Evolutionary conservation across 2,329 filamentous ascomycete species (phyloP).

Genomic region (Exophiala dermatitidis): DNA sequence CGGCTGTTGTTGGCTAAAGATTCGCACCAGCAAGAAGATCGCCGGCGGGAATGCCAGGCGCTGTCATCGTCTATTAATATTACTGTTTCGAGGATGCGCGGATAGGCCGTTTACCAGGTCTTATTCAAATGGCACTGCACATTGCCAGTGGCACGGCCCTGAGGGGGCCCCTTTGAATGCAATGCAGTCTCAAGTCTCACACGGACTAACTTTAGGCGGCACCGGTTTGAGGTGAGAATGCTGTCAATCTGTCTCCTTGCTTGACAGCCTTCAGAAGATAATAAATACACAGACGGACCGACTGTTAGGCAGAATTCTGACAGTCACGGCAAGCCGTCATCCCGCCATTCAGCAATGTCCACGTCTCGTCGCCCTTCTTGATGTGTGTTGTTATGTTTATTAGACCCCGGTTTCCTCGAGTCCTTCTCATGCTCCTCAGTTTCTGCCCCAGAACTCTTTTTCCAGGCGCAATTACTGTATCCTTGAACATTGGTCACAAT

Average conservation of each 20-base stretch:
- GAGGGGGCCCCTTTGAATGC: not conserved
- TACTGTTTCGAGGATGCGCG: too few relatives aligned
- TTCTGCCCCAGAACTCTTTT: too few relatives aligned
- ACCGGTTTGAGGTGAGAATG: not conserved
- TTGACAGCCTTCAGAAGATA: slow-evolving; percentile 4
- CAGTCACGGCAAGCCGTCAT: not conserved
- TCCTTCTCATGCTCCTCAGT: not conserved
- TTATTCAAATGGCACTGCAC: too few relatives aligned
- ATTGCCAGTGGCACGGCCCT: too few relatives aligned
- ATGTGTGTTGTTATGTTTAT: not conserved
- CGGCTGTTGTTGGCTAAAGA: too few relatives aligned
- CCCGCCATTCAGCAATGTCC: not conserved
- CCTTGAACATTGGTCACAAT: too few relatives aligned
- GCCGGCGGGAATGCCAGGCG: too few relatives aligned
- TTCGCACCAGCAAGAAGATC: too few relatives aligned
- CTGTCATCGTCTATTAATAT: too few relatives aligned
- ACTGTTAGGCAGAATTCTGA: slow-evolving; percentile 2
- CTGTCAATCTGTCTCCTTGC: slow-evolving; percentile 1
- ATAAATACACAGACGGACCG: not conserved
- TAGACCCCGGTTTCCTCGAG: not conserved
- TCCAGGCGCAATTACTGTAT: too few relatives aligned
- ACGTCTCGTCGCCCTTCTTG: not conserved
- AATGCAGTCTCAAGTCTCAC: not conserved
- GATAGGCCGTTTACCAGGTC: too few relatives aligned
- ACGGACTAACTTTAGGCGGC: not conserved